A percentile compares a stretch with the other conserved stretches of the same genome.
These are phyloP conservation scores for Fusarium stilboides DNA, from an alignment of 2,329 filamentous ascomycete genomes.

Conservation along the genomic window DNA sequence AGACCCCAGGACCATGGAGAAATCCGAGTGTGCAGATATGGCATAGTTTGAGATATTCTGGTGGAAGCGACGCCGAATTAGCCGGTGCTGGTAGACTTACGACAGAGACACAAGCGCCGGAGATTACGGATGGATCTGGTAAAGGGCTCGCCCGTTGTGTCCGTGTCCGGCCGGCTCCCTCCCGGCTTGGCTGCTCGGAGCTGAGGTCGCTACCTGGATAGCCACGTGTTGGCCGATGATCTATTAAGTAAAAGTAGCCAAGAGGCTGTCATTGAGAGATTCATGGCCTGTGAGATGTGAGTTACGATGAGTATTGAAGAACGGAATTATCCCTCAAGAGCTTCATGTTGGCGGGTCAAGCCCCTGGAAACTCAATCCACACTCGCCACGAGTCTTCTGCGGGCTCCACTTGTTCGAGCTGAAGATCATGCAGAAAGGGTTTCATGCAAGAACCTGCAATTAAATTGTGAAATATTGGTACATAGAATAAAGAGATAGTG, in stretches of 20 bases:
- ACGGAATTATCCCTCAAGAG: not conserved
- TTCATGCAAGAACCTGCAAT: not conserved
- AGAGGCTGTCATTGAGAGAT: not conserved
- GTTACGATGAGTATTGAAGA: slow-evolving; percentile 1
- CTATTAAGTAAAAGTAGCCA: not conserved
- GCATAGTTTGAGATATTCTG: too few relatives aligned
- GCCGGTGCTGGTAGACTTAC: not conserved
- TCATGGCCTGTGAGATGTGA: not conserved
- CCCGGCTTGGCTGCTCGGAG: not conserved
- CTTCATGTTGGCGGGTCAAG: not conserved
- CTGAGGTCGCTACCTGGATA: not conserved
- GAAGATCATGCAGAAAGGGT: not conserved
- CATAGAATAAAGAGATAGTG: too few relatives aligned
- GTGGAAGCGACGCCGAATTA: not conserved
- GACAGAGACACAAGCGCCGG: slow-evolving; percentile 7
- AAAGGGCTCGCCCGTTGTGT: not conserved
- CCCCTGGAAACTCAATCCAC: not conserved
- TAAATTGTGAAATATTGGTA: not conserved
- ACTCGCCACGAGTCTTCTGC: not conserved
- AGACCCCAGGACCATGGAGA: too few relatives aligned
- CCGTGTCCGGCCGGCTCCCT: not conserved
- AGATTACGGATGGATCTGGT: slow-evolving; percentile 10
- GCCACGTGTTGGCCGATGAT: slow-evolving; percentile 6
- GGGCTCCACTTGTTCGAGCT: not conserved
- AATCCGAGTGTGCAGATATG: too few relatives aligned